A percentile compares a stretch with the other conserved stretches of the same genome.
These are phyloP conservation scores for Carnegiea gigantea DNA, from an alignment of 179 eudicot species.

Conservation along the genomic window DNA sequence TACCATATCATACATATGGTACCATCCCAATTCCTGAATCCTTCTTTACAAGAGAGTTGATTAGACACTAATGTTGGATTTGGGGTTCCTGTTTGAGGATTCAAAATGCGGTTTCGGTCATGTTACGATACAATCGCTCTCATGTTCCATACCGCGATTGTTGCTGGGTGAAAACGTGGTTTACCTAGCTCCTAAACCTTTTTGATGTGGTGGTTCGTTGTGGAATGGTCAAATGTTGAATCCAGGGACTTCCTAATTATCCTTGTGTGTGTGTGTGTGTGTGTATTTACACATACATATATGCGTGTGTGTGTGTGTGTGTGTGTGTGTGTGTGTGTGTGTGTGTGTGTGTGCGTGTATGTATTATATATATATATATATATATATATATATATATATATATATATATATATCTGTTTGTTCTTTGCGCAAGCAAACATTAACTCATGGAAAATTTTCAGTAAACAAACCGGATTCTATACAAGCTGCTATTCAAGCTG, in stretches of 20 bases:
- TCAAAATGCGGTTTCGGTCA: too few species aligned
- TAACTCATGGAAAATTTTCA: slow-evolving; percentile 27
- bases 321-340: neutral
- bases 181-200: too few species aligned
- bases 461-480: slow-evolving; percentile 58
- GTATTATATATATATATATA: too few species aligned
- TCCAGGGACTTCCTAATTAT: neutral
- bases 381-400: too few species aligned
- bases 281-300: too few species aligned
- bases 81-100: neutral
- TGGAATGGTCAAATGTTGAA: too few species aligned
- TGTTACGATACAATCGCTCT: too few species aligned
- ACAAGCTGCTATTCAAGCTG: slow-evolving; percentile 59
- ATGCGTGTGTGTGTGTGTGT: too few species aligned
- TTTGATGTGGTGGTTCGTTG: too few species aligned
- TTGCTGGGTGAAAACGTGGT: too few species aligned
- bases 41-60: neutral
- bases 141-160: too few species aligned
- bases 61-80: neutral
- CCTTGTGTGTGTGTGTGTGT: neutral
- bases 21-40: neutral
- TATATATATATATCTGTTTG: neutral
- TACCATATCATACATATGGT: neutral
- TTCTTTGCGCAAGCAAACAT: slow-evolving; percentile 20
- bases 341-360: too few species aligned